Evolutionary conservation across 106 monocot species (phyloP).

Genomic region (Alisma plantagoaquatica): DNA sequence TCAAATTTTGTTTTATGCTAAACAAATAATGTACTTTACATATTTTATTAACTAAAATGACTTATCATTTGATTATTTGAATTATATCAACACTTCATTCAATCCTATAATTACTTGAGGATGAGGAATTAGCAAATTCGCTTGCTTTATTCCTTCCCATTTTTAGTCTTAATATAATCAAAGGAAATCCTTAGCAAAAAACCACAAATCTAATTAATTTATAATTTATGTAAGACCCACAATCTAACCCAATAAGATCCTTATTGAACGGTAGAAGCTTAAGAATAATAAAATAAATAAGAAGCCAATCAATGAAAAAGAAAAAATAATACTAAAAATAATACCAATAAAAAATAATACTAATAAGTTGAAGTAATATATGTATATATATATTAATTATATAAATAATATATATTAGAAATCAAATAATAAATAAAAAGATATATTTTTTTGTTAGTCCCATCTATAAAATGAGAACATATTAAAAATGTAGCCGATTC

Average conservation of each 20-base stretch:
- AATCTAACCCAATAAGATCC: neutral
- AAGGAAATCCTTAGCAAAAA: neutral
- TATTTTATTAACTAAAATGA: too few species aligned
- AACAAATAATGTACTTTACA: too few species aligned
- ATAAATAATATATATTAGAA: too few species aligned
- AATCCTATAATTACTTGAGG: neutral
- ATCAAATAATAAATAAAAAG: too few species aligned
- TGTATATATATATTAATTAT: too few species aligned
- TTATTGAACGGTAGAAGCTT: neutral
- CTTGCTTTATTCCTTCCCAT: neutral
- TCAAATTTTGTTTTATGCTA: too few species aligned
- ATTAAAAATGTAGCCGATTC: slow-evolving; percentile 5
- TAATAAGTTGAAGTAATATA: slow-evolving; percentile 1
- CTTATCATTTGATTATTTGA: neutral
- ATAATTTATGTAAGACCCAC: neutral
- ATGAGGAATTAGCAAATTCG: neutral
- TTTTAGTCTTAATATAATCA: slow-evolving; percentile 1
- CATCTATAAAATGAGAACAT: slow-evolving; percentile 5
- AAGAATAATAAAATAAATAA: too few species aligned
- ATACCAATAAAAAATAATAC: neutral
- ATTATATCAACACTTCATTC: slow-evolving; percentile 1
- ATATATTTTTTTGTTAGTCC: slow-evolving; percentile 1
- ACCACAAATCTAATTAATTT: too few species aligned
- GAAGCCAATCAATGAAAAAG: too few species aligned
- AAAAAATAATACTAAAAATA: too few species aligned